Conservation (phyloP, 805 yeast genomes). For the Saccharomyces mikatae region DNA sequence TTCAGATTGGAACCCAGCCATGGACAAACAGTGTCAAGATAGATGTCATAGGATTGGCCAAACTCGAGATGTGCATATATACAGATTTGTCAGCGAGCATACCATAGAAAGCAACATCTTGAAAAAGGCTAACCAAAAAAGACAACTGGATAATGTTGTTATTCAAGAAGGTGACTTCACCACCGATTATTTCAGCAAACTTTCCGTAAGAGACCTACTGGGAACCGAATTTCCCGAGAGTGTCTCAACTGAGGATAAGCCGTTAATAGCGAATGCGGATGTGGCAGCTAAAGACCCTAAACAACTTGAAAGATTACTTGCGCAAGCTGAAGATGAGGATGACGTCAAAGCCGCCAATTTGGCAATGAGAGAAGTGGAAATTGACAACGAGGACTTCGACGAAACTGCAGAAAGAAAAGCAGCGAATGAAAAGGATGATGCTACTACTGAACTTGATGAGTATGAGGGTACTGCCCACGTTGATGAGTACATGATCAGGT, state of each 20-base stretch:
- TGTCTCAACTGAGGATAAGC: slow-evolving; percentile 32
- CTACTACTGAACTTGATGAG: slow-evolving; percentile 29
- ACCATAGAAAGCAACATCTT: slow-evolving; percentile 94
- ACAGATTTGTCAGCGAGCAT: slow-evolving; percentile 89
- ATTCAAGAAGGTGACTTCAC: slow-evolving; percentile 98
- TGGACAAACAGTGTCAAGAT: slow-evolving; percentile 99
- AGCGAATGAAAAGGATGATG: slow-evolving; percentile 7
- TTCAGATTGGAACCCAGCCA: slow-evolving; percentile 98
- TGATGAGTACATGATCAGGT: slow-evolving; percentile 93
- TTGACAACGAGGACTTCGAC: slow-evolving; percentile 80
- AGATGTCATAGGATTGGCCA: slow-evolving; percentile 99
- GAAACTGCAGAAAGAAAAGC: slow-evolving; percentile 30
- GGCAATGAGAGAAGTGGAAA: slow-evolving; percentile 64
- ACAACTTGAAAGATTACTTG: slow-evolving; percentile 54
- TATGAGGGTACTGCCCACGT: slow-evolving; percentile 63
- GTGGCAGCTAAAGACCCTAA: slow-evolving; percentile 31
- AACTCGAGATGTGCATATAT: slow-evolving; percentile 94
- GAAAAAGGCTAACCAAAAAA: slow-evolving; percentile 88
- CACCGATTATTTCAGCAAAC: slow-evolving; percentile 85
- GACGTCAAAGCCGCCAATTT: slow-evolving; percentile 82
- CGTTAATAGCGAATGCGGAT: slow-evolving; percentile 26
- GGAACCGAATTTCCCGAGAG: slow-evolving; percentile 39
- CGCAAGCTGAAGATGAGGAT: slow-evolving; percentile 92
- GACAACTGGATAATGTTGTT: slow-evolving; percentile 87
- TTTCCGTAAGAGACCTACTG: slow-evolving; percentile 77